Conservation (phyloP, 805 yeast genomes). For the Lachancea waltii region DNA sequence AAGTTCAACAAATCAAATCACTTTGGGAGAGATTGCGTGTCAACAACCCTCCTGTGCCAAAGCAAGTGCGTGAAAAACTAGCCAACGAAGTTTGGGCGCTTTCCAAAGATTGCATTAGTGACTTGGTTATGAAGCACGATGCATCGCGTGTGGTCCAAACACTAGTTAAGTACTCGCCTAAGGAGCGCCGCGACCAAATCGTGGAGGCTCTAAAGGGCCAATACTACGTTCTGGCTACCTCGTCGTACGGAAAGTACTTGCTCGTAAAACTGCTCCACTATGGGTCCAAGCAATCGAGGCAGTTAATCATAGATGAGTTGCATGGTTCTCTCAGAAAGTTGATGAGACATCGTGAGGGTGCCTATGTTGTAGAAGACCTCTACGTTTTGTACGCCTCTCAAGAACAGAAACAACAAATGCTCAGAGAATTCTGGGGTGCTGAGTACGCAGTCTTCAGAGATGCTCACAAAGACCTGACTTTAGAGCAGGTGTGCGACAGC, state of each 20-base stretch:
- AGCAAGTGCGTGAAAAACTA: slow-evolving; percentile 66
- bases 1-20: slow-evolving; percentile 76
- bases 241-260: slow-evolving; percentile 89
- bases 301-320: slow-evolving; percentile 68
- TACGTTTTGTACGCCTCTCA: slow-evolving; percentile 77
- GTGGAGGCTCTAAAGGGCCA: slow-evolving; percentile 64
- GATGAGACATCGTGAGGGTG: slow-evolving; percentile 97
- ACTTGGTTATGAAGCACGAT: slow-evolving; percentile 90
- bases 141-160: slow-evolving; percentile 96
- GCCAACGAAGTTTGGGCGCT: slow-evolving; percentile 82
- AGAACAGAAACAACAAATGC: slow-evolving; percentile 83
- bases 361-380: slow-evolving; percentile 92
- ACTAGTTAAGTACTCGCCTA: slow-evolving; percentile 75
- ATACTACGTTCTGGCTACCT: slow-evolving; percentile 77
- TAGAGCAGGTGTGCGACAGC: slow-evolving; percentile 59
- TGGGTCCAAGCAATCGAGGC: slow-evolving; percentile 79
- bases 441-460: slow-evolving; percentile 88
- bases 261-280: slow-evolving; percentile 85
- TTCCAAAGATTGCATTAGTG: slow-evolving; percentile 68
- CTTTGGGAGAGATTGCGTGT: slow-evolving; percentile 91
- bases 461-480: slow-evolving; percentile 53
- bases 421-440: slow-evolving; percentile 95
- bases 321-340: slow-evolving; percentile 87
- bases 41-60: slow-evolving; percentile 73
- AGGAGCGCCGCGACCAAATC: slow-evolving; percentile 68